A percentile compares a stretch with the other conserved stretches of the same genome.
Conservation (phyloP, 352 stramenopile species). For the Pseudoperonospora humuli region DNA sequence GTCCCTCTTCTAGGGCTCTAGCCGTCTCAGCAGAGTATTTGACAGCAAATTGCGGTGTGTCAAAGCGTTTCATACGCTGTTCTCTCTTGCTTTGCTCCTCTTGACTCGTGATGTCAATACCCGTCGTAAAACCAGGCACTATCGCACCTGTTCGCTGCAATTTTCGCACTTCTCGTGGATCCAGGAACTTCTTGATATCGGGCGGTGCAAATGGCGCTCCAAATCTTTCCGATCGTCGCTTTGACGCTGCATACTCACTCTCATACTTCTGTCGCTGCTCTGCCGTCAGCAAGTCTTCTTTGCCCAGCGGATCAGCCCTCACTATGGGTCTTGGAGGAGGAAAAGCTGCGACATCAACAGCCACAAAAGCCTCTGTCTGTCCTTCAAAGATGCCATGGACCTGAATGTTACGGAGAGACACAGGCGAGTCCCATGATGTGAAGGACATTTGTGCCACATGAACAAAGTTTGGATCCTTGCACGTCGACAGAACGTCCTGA, state of each 20-base stretch:
- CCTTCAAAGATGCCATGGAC: conserved; percentile 27
- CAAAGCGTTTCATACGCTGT: conserved; percentile 73
- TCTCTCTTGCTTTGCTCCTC: conserved; percentile 61
- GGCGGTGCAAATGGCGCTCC: conserved; percentile 49
- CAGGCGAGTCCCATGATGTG: conserved; percentile 59
- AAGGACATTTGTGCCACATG: conserved; percentile 42
- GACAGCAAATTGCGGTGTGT: conserved; percentile 64
- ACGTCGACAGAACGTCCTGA: conserved; percentile 47
- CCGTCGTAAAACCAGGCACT: conserved; percentile 54
- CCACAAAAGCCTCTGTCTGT: conserved; percentile 18
- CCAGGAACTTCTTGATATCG: conserved; percentile 69
- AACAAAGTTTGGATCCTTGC: conserved; percentile 30
- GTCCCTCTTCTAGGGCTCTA: conserved; percentile 44
- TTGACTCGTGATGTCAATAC: conserved; percentile 59
- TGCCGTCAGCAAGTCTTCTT: conserved; percentile 45
- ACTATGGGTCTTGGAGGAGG: conserved; percentile 43
- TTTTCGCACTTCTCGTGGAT: conserved; percentile 66
- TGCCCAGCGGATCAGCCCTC: conserved; percentile 45
- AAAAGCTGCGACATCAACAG: conserved; percentile 32
- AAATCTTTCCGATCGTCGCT: conserved; percentile 59
- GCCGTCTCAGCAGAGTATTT: conserved; percentile 57
- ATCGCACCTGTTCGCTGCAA: conserved; percentile 64
- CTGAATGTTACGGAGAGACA: conserved; percentile 40
- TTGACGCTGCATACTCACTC: conserved; percentile 30
- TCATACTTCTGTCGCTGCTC: conserved; percentile 48